Percentiles rank a stretch among this genome's conserved stretches.
Conservation (phyloP, 768 basidiomycete species). For the Dentipellis sp. region DNA sequence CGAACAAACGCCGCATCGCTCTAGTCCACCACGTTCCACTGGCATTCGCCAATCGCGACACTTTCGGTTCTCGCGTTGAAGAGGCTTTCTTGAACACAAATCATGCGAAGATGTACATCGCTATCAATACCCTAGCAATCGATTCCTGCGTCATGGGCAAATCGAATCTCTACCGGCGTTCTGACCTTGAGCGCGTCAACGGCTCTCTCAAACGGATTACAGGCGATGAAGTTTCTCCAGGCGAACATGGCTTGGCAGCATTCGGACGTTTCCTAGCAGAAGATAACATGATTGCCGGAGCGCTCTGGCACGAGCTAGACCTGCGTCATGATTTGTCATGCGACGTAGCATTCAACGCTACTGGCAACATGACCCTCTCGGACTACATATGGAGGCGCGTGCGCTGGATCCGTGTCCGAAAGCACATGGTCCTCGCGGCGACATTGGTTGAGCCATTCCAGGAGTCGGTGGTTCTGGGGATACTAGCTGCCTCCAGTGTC, state of each 20-base stretch:
- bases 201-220: constrained; percentile 44
- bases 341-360: constrained; percentile 82
- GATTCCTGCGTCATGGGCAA: constrained; percentile 98
- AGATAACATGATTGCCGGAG: constrained; percentile 93
- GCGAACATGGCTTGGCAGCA: constrained; percentile 54
- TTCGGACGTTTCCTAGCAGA: constrained; percentile 91
- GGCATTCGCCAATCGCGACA: constrained; percentile 59
- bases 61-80: constrained; percentile 78
- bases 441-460: constrained; percentile 91
- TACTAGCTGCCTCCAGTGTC: constrained; percentile 51
- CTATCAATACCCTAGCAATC: constrained; percentile 79
- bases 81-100: constrained; percentile 95
- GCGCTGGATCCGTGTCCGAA: constrained; percentile 95
- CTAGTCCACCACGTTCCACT: constrained; percentile 96
- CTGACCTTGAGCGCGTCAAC: constrained; percentile 72
- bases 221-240: constrained; percentile 13
- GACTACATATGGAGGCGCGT: constrained; percentile 87
- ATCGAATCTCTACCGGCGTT: constrained; percentile 87
- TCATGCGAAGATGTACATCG: constrained; percentile 97
- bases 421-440: constrained; percentile 83
- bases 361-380: constrained; percentile 77
- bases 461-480: constrained; percentile 67
- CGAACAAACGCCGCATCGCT: constrained; percentile 44
- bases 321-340: constrained; percentile 84
- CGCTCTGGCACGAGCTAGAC: constrained; percentile 90